Evolutionary conservation across 2,329 filamentous ascomycete genomes (phyloP).

Genomic region (Teratosphaeria destructans): DNA sequence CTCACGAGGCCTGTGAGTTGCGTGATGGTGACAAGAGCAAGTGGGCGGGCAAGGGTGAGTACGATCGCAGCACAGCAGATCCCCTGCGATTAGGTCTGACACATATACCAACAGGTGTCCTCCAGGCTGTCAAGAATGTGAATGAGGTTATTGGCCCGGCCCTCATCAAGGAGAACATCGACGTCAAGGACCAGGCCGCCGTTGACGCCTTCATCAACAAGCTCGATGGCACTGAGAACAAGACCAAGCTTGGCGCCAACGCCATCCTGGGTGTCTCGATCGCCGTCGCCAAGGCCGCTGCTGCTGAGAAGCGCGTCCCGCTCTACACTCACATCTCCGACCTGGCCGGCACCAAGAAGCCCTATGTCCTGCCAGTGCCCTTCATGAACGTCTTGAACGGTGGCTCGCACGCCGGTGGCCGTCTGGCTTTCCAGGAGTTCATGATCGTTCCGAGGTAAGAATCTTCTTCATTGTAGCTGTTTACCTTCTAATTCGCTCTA

Average conservation of each 20-base stretch:
- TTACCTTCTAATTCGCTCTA: conserved; percentile 26
- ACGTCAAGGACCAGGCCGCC: conserved; percentile 45
- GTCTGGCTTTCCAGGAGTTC: conserved; percentile 54
- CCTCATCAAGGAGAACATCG: conserved; percentile 43
- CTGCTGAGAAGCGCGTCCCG: conserved; percentile 45
- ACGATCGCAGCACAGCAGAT: not conserved
- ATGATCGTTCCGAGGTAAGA: conserved; percentile 43
- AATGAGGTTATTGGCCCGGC: conserved; percentile 45
- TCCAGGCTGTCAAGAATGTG: conserved; percentile 46
- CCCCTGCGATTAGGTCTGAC: not conserved
- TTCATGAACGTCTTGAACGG: conserved; percentile 52
- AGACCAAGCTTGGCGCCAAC: conserved; percentile 50
- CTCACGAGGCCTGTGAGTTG: conserved; percentile 44
- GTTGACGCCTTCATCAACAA: conserved; percentile 45
- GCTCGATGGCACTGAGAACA: conserved; percentile 49
- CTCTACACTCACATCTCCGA: conserved; percentile 49
- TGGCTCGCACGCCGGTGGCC: conserved; percentile 92
- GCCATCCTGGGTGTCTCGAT: conserved; percentile 52
- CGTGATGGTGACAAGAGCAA: conserved; percentile 44
- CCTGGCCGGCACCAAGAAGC: conserved; percentile 42
- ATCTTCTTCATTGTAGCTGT: conserved; percentile 3
- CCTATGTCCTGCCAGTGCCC: conserved; percentile 47
- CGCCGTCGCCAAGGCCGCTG: conserved; percentile 48
- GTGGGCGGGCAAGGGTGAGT: conserved; percentile 43
- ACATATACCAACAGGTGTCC: conserved; percentile 31